These are phyloP conservation scores for Rhodamnia argentea DNA, from an alignment of 345 rosid species.

Conservation along the genomic window DNA sequence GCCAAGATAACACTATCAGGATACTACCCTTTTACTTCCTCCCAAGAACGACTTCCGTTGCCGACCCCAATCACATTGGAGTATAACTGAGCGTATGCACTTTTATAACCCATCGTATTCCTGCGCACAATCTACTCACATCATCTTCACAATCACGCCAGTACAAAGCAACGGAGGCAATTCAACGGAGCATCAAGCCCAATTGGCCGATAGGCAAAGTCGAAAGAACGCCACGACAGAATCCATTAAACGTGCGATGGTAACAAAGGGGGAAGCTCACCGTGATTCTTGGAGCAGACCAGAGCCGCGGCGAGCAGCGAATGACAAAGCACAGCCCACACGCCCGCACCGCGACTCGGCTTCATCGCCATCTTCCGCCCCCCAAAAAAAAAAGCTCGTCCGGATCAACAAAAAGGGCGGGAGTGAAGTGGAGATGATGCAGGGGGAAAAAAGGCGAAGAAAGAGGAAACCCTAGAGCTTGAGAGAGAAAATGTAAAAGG, in stretches of 20 bases:
- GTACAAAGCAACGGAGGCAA: background rate
- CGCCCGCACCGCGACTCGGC: constrained; percentile 3
- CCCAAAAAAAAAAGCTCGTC: background rate
- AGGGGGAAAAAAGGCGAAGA: background rate
- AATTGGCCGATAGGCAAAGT: background rate
- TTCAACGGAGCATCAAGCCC: background rate
- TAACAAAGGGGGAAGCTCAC: constrained; percentile 14
- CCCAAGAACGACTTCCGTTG: background rate
- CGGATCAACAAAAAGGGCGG: background rate
- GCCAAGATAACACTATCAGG: background rate
- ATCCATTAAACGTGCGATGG: background rate
- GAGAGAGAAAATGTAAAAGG: background rate
- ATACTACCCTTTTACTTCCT: background rate
- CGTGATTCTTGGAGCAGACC: constrained; percentile 46
- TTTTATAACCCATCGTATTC: background rate
- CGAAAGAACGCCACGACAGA: background rate
- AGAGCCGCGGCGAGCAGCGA: constrained; percentile 24
- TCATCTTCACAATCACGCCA: background rate
- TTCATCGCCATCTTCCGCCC: background rate
- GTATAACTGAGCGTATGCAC: background rate
- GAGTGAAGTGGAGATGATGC: background rate
- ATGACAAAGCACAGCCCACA: constrained; percentile 15
- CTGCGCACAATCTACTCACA: background rate
- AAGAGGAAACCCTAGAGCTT: constrained; percentile 10
- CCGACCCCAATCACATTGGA: background rate